Conservation (phyloP, 2,329 filamentous ascomycete genomes). For the Ascocoryne sarcoides region DNA sequence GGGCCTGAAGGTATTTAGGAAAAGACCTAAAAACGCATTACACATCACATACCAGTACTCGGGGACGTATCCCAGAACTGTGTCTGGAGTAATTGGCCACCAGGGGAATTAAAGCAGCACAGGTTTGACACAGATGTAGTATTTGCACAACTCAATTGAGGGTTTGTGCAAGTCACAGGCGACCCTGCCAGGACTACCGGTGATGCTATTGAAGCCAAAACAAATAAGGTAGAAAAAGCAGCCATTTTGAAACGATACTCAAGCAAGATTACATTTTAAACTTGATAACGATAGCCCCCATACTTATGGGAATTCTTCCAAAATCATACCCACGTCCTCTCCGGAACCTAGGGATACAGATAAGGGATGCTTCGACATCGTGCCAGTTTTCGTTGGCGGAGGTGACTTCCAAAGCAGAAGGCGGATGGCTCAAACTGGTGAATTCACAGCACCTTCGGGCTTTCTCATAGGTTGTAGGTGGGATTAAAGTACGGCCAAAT, state of each 20-base stretch:
- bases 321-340: no score
- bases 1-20: conserved; percentile 5
- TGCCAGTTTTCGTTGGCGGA: conserved; percentile 12
- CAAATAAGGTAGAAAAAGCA: not conserved
- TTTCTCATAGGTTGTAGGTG: conserved; percentile 10
- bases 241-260: not conserved
- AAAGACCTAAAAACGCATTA: not conserved
- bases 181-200: not conserved
- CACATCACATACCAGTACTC: conserved; percentile 32
- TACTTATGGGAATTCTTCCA: conserved; percentile 4
- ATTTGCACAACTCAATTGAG: conserved; percentile 42
- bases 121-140: conserved; percentile 48
- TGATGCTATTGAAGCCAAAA: not conserved
- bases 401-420: conserved; percentile 14
- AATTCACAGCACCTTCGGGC: conserved; percentile 1
- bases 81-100: conserved; percentile 62
- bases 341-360: conserved; percentile 2
- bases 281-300: not conserved
- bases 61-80: conserved; percentile 71
- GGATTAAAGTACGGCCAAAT: conserved; percentile 8
- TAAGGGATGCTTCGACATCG: conserved; percentile 7
- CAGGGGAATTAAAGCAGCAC: conserved; percentile 68
- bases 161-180: not conserved
- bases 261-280: no score
- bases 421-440: conserved; percentile 4